Evolutionary conservation across 2,329 filamentous ascomycete species (phyloP).

Genomic region (Coleophoma eucalyptorum): DNA sequence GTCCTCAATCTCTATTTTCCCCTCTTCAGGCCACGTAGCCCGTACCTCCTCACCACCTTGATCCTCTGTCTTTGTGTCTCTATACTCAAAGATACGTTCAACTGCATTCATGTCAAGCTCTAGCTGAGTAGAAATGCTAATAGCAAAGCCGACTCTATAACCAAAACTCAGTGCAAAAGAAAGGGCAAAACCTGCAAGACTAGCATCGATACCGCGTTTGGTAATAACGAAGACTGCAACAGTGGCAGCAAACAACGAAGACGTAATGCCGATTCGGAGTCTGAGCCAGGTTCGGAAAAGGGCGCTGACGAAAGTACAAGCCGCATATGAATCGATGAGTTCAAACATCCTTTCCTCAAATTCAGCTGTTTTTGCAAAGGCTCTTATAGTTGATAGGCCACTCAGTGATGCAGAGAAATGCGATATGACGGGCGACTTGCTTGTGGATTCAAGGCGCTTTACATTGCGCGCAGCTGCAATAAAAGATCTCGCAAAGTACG

Average conservation of each 20-base stretch:
- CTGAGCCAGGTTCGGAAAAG: conserved; percentile 69
- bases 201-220: conserved; percentile 56
- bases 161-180: conserved; percentile 68
- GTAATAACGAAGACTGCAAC: conserved; percentile 61
- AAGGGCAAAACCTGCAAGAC: conserved; percentile 70
- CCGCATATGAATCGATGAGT: conserved; percentile 53
- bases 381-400: conserved; percentile 72
- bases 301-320: conserved; percentile 60
- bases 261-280: conserved; percentile 67
- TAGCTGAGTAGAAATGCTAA: no score
- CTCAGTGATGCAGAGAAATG: conserved; percentile 70
- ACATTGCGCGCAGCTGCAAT: conserved; percentile 67
- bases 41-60: conserved; percentile 57
- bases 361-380: conserved; percentile 63
- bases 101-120: conserved; percentile 76
- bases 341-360: conserved; percentile 69
- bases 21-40: conserved; percentile 70
- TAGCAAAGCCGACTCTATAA: no score
- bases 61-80: conserved; percentile 60
- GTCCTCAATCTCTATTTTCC: conserved; percentile 66
- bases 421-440: conserved; percentile 77
- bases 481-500: conserved; percentile 58
- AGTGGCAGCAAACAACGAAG: conserved; percentile 62
- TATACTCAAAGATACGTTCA: conserved; percentile 72
- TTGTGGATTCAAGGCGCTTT: conserved; percentile 73